These are phyloP conservation scores for Hevea brasiliensis DNA, from an alignment of 345 rosid species.

Conservation along the genomic window DNA sequence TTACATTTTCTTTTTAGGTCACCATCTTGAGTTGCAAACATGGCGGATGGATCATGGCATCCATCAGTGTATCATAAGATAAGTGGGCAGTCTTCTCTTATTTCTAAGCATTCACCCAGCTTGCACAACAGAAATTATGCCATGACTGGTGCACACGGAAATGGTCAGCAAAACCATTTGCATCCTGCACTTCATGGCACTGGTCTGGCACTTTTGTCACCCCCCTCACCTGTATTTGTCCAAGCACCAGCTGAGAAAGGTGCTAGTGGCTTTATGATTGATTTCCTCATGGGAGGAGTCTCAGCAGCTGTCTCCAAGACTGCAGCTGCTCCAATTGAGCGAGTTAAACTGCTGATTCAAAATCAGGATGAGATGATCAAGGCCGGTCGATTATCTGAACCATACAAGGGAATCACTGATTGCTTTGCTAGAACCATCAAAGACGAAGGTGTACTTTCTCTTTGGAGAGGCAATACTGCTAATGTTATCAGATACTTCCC, in stretches of 20 bases:
- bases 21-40: conserved; percentile 29
- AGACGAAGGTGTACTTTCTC: conserved; percentile 29
- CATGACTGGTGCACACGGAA: not conserved
- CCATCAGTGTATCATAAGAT: conserved; percentile 60
- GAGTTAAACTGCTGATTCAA: conserved; percentile 35
- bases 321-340: conserved; percentile 35
- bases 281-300: conserved; percentile 37
- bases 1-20: conserved; percentile 5
- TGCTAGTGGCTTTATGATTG: conserved; percentile 20
- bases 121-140: conserved; percentile 16
- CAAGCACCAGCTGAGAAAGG: conserved; percentile 39
- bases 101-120: conserved; percentile 42
- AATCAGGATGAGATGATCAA: conserved; percentile 39
- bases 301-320: conserved; percentile 34
- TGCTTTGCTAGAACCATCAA: conserved; percentile 34
- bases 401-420: conserved; percentile 32
- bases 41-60: conserved; percentile 60
- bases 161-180: not conserved
- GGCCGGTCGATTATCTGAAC: conserved; percentile 28
- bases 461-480: conserved; percentile 37
- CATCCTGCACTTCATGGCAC: conserved; percentile 14
- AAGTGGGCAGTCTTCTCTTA: conserved; percentile 45
- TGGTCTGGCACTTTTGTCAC: conserved; percentile 1
- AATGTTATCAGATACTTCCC: conserved; percentile 39
- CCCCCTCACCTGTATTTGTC: conserved; percentile 20